Base-by-base conservation (phyloP, 331 rosid species). In the Phaseolus coccineus region DNA sequence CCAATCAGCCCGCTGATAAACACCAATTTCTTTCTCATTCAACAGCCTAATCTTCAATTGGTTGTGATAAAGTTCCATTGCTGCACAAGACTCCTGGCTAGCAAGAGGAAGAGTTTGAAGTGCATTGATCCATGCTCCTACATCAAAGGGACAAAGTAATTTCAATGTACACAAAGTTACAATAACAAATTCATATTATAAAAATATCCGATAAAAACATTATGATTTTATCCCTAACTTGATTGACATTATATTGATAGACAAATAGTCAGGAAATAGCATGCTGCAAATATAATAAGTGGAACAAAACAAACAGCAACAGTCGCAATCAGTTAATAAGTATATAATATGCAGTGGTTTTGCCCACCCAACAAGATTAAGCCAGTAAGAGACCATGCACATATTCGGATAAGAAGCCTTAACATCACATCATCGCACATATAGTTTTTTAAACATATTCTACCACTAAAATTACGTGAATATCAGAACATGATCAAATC, bases 1-100 rank as follows among this genome's bases (percentile, higher is more conserved):
- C 94, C 97, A 94, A 85, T 94, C 97, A 8, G 90, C 87, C 28
- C 96, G 88, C 82, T 87, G 91, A 86, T 89, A 94, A 76, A 92
- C 90, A 68, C 56, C 58, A 72, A 74, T 44, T 35, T 87, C 88
- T 82, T 88, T 88, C 85, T 92, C 97, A 44, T 88, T 94, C 77
- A 92, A 79, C 83, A 94, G 73, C 84, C 98, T 81, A 78, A 86
- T 85, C 88, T 88, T 92, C 79, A 94, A 71, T 72, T 94, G 98
- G 87, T 71, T 88, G 90, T 94, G 97, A 82, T 90, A 94, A 85
- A 87, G 87, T 81, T 94, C 97, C 82, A 92, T 79, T 27, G 97
- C 96, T 13, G 97, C 90, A 78, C 90, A 87, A 28, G 96, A 87
- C 85, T 94, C 97, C 66, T 84, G 93, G 90, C 97, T 92, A 74